phyloP scores from a whole-genome alignment of 176 grass and related monocot genomes.

The Aegilops longissima region DNA sequence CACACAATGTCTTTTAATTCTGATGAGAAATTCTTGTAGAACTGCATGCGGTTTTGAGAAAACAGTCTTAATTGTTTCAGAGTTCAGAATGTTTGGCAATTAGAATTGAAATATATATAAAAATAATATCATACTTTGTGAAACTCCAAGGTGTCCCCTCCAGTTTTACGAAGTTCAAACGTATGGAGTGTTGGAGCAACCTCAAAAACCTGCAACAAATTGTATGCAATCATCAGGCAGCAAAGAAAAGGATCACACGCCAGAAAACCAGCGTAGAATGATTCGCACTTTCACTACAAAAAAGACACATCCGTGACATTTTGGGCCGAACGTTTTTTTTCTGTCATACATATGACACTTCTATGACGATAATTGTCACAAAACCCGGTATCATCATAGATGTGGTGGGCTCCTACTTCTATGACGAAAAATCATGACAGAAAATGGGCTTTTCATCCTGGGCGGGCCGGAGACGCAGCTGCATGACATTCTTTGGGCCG shows the following conservation, averaged over 20 bases:
- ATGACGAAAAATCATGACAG: no score
- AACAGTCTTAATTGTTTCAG: not conserved
- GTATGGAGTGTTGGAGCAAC: constrained; percentile 93
- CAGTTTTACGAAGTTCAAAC: constrained; percentile 95
- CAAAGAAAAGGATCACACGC: not conserved
- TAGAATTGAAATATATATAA: not conserved
- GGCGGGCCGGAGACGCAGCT: no score
- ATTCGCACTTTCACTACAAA: not conserved
- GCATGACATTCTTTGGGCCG: no score
- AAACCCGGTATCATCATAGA: no score
- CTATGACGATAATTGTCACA: no score
- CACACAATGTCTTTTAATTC: constrained; percentile 92
- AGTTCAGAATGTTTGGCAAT: not conserved
- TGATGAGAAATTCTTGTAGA: constrained; percentile 89
- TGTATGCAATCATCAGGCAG: not conserved
- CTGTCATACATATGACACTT: no score
- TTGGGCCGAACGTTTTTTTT: no score
- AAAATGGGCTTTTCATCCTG: no score
- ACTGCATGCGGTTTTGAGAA: constrained; percentile 45
- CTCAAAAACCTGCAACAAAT: constrained; percentile 81
- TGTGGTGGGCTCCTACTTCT: no score
- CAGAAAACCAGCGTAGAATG: not conserved
- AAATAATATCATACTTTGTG: constrained; percentile 56
- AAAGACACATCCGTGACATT: no score
- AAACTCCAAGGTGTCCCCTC: constrained; percentile 96